Evolutionary conservation across 2,329 filamentous ascomycete species (phyloP), one percentile per base, ranked within the genome.

Genomic region (Exserohilum turcica): DNA sequence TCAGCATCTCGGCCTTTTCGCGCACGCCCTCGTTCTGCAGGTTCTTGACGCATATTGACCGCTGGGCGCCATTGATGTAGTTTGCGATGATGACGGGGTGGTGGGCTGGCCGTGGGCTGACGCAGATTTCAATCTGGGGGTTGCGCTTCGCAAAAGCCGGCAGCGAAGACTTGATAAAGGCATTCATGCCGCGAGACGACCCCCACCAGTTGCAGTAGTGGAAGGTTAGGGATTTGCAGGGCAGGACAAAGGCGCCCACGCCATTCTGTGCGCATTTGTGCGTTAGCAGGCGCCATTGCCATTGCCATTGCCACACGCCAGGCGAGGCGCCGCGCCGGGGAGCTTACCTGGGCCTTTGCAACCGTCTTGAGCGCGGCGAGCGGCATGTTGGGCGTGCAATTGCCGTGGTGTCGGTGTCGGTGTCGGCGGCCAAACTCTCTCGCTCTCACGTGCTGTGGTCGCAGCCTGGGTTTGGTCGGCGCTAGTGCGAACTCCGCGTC

Each of bases 201-300:
- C 92, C 94, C 52, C 90, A 91, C 85, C 89, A 92, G 82, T 97
- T 92, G 81, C 94, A 97, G 81, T 96, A 99, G 80, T 96, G 90
- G 72, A 99, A 91, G 76, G 96, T 91, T 75, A 99, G 82, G 73
- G 88, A 90, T 82, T 91, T 96, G 86, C 94, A 99, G 81, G 96
- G 93, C 53, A 97, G 85, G 77, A 99, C 91, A 81, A 97, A 97
- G 74, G 92, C 90, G 70, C 93, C 93, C 65, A 97, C 83, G 82
- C 94, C 94, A 80, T 99, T 97, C 92, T 97, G 68, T 5, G 48
- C 50, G 16, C 47, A 49, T 16, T 16, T 40, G 8, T 24, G 21
- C 21, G 21, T 63, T 52, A 68, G 63, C 24, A 40, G 12, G 6
- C 4, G 13, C n/a, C 5, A 12, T 24, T 24, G 18, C n/a, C n/a